Conservation (phyloP, 2,329 filamentous ascomycete genomes). For the Ophiobolus disseminans region DNA sequence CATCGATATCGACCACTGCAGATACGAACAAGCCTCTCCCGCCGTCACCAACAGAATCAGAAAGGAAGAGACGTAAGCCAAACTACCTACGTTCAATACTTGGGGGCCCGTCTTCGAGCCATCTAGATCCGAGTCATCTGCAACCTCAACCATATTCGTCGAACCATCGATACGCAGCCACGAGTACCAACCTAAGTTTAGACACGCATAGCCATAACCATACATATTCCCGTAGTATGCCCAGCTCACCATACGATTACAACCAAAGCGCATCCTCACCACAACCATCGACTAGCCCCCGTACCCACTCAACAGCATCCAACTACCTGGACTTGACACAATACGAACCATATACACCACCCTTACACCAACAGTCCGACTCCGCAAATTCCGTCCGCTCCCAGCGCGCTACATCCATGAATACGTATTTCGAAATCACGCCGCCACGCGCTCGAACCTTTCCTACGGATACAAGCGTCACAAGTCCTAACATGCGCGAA, state of each 20-base stretch:
- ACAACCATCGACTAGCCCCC: slow-evolving; percentile 21
- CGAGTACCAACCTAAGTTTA: slow-evolving; percentile 26
- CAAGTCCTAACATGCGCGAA: slow-evolving; percentile 26
- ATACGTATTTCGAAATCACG: slow-evolving; percentile 27
- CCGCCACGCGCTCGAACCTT: slow-evolving; percentile 38
- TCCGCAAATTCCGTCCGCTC: slow-evolving; percentile 5
- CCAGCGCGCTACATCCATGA: slow-evolving; percentile 24
- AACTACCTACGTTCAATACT: slow-evolving; percentile 34
- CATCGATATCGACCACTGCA: slow-evolving; percentile 30
- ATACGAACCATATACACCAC: slow-evolving; percentile 24
- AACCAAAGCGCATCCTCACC: slow-evolving; percentile 12
- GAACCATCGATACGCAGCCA: slow-evolving; percentile 29
- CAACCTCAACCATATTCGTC: slow-evolving; percentile 27
- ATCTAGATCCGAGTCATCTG: slow-evolving; percentile 30
- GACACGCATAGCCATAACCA: slow-evolving; percentile 27
- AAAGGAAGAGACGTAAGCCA: slow-evolving; percentile 34
- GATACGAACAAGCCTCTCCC: slow-evolving; percentile 42
- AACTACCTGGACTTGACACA: slow-evolving; percentile 19
- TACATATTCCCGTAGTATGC: slow-evolving; percentile 44
- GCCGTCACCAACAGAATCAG: slow-evolving; percentile 29
- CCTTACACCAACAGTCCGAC: slow-evolving; percentile 3
- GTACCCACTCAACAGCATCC: slow-evolving; percentile 31
- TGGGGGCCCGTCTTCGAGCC: slow-evolving; percentile 31
- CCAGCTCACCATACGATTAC: slow-evolving; percentile 37
- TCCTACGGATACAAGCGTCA: slow-evolving; percentile 26